A percentile compares a stretch with the other conserved stretches of the same genome.
Evolutionary conservation across 768 basidiomycete genomes (phyloP).

Genomic region (Lactarius psammicola): DNA sequence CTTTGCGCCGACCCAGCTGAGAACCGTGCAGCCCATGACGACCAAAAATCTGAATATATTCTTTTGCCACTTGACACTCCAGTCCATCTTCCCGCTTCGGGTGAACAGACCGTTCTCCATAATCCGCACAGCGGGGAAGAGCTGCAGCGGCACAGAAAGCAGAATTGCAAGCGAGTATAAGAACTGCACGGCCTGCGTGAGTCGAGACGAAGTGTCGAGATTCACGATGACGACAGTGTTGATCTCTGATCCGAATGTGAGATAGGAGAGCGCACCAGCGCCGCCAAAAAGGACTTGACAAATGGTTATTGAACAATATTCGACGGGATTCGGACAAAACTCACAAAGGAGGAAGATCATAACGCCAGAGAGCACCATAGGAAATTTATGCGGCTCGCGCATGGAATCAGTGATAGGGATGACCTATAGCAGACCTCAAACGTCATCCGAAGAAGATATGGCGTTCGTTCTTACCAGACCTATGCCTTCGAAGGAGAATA

Average conservation of each 20-base stretch:
- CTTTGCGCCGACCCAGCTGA: slow-evolving; percentile 78
- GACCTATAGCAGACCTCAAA: slow-evolving; percentile 44
- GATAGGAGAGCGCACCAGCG: slow-evolving; percentile 81
- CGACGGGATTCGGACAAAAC: slow-evolving; percentile 29
- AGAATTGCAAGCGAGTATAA: slow-evolving; percentile 91
- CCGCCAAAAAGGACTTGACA: slow-evolving; percentile 77
- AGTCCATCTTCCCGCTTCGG: slow-evolving; percentile 77
- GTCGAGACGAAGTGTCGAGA: slow-evolving; percentile 74
- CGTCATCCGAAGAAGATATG: neutral
- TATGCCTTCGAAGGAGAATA: slow-evolving; percentile 98
- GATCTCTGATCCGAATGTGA: slow-evolving; percentile 82
- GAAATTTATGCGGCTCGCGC: slow-evolving; percentile 94
- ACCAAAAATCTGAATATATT: slow-evolving; percentile 79
- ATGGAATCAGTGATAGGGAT: slow-evolving; percentile 98
- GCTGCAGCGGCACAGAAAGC: slow-evolving; percentile 88
- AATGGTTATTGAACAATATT: slow-evolving; percentile 8
- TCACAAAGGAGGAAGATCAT: slow-evolving; percentile 81
- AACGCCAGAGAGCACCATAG: slow-evolving; percentile 79
- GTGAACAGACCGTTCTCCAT: slow-evolving; percentile 94
- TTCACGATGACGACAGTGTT: slow-evolving; percentile 96
- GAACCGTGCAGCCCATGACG: slow-evolving; percentile 75
- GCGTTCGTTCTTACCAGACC: slow-evolving; percentile 62
- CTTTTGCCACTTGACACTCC: slow-evolving; percentile 93
- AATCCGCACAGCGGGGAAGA: slow-evolving; percentile 97
- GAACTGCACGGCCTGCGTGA: slow-evolving; percentile 90